Evolutionary conservation across 306 rosid species (phyloP), one percentile per base, ranked within the genome.

Genomic region (Prunus padus): DNA sequence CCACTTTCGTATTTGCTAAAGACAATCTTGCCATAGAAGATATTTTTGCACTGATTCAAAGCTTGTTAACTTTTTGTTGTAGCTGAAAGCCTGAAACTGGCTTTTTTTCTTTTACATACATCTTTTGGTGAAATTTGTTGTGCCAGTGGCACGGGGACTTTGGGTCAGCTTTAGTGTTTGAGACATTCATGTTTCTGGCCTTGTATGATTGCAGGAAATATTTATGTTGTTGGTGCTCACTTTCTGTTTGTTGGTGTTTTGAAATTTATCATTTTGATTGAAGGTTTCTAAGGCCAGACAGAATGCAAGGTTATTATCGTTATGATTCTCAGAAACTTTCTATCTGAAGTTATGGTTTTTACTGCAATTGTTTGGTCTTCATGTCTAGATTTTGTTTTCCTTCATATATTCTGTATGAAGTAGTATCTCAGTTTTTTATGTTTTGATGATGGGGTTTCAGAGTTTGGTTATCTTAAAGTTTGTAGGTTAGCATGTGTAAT

Each of bases 231-330:
- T 69, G 49, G 52, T 62, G 66, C 71, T 84, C 70, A 77, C 70
- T 50, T 77, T 80, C 76, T 72, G 64, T 76, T 75, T 45, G 75
- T 22, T 42, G 71, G 26, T 67, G 74, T 70, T 77, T 79, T 71
- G 45, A 55, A 75, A 71, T 22, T 47, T 84, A 8, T 69, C 49
- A 33, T 71, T 30, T 67, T 82, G 56, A 15, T 51, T 51, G 69
- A 82, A 88, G 96, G 88, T 47, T 78, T 79, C 61, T 50, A 83
- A 74, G 82, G 88, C 71, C 87, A 68, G 78, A 72, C 86, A 25
- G 96, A 92, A 79, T 92, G 97, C 98, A 95, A 92, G 97, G 98
- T 95, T 72, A 37, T 78, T 72, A 23, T 80, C 73, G 9, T 37
- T 37, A 37, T 74, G 63, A 73, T 74, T 57, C 57, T 82, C 77